Conservation (phyloP, 305 asterid genomes). For the Solanum hybrid region DNA sequence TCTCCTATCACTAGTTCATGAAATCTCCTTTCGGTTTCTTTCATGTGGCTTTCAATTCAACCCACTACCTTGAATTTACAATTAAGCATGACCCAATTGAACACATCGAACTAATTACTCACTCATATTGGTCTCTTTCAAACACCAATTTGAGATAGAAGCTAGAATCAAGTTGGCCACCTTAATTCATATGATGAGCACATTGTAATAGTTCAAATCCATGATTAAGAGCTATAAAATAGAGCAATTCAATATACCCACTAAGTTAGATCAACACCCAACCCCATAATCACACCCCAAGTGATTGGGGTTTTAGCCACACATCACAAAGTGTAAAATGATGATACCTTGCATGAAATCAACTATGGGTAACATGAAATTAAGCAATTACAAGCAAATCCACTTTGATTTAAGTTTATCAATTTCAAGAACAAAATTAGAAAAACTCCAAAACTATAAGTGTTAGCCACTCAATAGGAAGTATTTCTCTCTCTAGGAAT, state of each 20-base stretch:
- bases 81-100: not conserved
- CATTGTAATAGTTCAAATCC: not conserved
- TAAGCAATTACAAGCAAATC: too few relatives aligned
- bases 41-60: not conserved
- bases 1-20: not conserved
- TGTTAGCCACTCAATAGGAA: not conserved
- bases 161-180: not conserved
- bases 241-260: not conserved
- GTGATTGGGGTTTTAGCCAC: not conserved
- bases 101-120: not conserved
- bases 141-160: too few relatives aligned
- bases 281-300: not conserved
- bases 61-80: not conserved
- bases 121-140: too few relatives aligned
- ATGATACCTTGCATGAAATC: not conserved
- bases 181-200: not conserved
- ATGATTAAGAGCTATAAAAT: too few relatives aligned
- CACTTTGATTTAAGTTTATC: not conserved
- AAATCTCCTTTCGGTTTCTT: not conserved
- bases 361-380: not conserved
- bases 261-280: not conserved
- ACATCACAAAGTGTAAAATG: not conserved
- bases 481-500: not conserved
- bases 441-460: too few relatives aligned
- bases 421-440: not conserved